Evolutionary conservation across 2,329 filamentous ascomycete species (phyloP).

Genomic region (Didymella sp.): DNA sequence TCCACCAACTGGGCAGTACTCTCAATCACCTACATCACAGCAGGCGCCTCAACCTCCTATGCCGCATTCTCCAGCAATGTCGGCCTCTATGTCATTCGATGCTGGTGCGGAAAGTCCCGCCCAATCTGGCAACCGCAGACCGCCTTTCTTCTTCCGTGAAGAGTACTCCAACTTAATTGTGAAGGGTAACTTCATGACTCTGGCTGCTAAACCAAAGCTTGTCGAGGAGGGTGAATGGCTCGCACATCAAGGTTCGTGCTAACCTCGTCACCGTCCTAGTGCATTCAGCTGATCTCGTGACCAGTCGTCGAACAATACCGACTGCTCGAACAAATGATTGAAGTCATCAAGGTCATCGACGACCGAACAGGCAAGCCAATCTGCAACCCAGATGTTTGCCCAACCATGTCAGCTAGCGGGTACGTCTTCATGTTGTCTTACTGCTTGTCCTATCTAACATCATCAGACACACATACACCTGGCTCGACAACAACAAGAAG

Average conservation of each 20-base stretch:
- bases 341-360: constrained; percentile 86
- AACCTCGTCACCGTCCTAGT: constrained; percentile 3
- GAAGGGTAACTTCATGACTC: constrained; percentile 96
- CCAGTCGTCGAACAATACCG: constrained; percentile 92
- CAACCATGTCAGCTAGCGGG: constrained; percentile 93
- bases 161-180: constrained; percentile 85
- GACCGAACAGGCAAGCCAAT: constrained; percentile 75
- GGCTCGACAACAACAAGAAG: constrained; percentile 86
- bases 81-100: constrained; percentile 69
- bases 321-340: constrained; percentile 86
- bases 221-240: constrained; percentile 96
- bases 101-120: constrained; percentile 48
- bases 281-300: constrained; percentile 35
- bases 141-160: constrained; percentile 77
- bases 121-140: constrained; percentile 65
- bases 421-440: constrained; percentile 58
- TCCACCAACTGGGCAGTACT: constrained; percentile 47
- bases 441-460: constrained; percentile 20
- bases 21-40: constrained; percentile 45
- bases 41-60: constrained; percentile 45
- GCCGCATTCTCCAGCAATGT: constrained; percentile 45
- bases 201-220: constrained; percentile 90
- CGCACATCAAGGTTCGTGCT: constrained; percentile 78
- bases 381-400: constrained; percentile 84
- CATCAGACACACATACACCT: constrained; percentile 84